These are phyloP conservation scores for Aspergillus carbonarius DNA, from an alignment of 2,329 filamentous ascomycete genomes.

Conservation along the genomic window DNA sequence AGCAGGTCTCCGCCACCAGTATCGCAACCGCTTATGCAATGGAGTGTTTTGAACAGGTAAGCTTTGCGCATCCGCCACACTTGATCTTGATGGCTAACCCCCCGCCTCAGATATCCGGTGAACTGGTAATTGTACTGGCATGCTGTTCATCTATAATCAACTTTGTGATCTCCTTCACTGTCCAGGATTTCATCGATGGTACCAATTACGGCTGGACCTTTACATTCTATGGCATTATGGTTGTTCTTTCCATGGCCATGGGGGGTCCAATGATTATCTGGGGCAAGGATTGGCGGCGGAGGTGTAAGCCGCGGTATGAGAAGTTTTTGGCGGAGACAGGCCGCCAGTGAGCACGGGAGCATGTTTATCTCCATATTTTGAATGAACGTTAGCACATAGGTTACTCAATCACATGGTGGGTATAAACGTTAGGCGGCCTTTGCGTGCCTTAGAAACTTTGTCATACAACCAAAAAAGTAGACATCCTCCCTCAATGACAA, in stretches of 20 bases:
- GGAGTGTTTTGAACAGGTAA: constrained; percentile 41
- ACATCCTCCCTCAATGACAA: no score
- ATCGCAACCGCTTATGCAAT: constrained; percentile 45
- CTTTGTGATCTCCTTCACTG: constrained; percentile 41
- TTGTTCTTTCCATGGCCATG: constrained; percentile 24
- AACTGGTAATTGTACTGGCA: constrained; percentile 39
- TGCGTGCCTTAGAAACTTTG: not conserved
- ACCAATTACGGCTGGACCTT: constrained; percentile 35
- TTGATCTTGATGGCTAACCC: not conserved
- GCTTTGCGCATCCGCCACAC: not conserved
- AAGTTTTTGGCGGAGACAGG: constrained; percentile 26
- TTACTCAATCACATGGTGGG: not conserved
- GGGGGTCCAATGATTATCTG: constrained; percentile 32
- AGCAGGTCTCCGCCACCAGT: constrained; percentile 41
- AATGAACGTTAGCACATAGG: not conserved
- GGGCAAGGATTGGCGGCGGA: constrained; percentile 35
- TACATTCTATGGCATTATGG: constrained; percentile 37
- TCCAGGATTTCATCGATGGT: constrained; percentile 42
- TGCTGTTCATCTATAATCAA: constrained; percentile 36
- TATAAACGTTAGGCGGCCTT: not conserved
- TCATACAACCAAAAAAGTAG: no score
- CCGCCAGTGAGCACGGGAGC: not conserved
- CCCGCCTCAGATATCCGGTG: constrained; percentile 33
- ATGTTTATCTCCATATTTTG: not conserved
- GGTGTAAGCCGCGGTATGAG: constrained; percentile 26